These are phyloP conservation scores for Kitagawia praeruptora DNA, from an alignment of 129 eudicot species.

Conservation along the genomic window DNA sequence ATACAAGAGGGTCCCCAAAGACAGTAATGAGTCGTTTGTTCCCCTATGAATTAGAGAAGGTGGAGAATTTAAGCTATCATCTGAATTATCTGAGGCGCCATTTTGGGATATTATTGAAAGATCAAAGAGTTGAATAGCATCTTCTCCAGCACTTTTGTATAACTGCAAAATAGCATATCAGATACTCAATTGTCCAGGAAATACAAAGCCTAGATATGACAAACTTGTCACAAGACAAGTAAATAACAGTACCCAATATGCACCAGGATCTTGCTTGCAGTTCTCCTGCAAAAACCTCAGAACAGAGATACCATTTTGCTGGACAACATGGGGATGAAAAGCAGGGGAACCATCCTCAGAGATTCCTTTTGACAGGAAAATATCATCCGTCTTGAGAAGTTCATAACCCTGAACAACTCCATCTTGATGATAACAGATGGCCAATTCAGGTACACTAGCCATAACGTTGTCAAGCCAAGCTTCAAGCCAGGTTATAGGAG, in stretches of 20 bases:
- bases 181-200: conserved; percentile 8
- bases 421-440: conserved; percentile 90
- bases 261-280: conserved; percentile 99
- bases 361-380: conserved; percentile 72
- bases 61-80: conserved; percentile 46
- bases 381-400: conserved; percentile 91
- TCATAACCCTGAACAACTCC: conserved; percentile 99
- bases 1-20: conserved; percentile 80
- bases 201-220: not conserved
- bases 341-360: conserved; percentile 97
- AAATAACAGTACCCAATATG: conserved; percentile 69
- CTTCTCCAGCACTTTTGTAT: conserved; percentile 94
- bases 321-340: conserved; percentile 88
- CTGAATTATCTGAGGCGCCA: conserved; percentile 40
- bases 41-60: conserved; percentile 75
- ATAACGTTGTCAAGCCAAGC: conserved; percentile 98
- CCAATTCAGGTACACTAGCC: conserved; percentile 99
- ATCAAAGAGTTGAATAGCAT: conserved; percentile 92
- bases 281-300: conserved; percentile 88
- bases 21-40: conserved; percentile 72
- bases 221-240: not conserved
- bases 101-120: conserved; percentile 70
- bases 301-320: conserved; percentile 89
- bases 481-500: conserved; percentile 95
- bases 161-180: conserved; percentile 38